Evolutionary conservation across 2,329 filamentous ascomycete genomes (phyloP).

Genomic region (Coleophoma cylindrospora): DNA sequence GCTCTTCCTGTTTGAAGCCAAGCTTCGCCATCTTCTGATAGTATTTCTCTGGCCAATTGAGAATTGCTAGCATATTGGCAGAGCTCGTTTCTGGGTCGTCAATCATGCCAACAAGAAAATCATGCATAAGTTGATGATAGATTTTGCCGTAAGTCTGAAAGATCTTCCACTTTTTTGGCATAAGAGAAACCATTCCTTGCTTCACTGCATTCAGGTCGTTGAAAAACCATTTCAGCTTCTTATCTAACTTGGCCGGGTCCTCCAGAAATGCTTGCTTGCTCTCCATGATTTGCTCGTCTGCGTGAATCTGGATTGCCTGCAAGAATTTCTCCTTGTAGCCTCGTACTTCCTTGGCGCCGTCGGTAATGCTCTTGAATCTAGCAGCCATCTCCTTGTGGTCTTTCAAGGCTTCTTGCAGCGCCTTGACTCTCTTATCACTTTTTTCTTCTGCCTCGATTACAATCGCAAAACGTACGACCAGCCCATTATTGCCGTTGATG

Average conservation of each 20-base stretch:
- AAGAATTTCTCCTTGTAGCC: constrained; percentile 98
- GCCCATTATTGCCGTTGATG: constrained; percentile 77
- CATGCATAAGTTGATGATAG: constrained; percentile 93
- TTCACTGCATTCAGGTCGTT: constrained; percentile 95
- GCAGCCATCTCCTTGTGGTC: constrained; percentile 94
- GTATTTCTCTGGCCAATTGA: constrained; percentile 94
- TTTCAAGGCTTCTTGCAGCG: constrained; percentile 88
- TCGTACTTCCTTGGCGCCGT: constrained; percentile 84
- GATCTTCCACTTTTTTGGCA: constrained; percentile 97
- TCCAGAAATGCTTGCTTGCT: constrained; percentile 69
- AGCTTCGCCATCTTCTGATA: constrained; percentile 94
- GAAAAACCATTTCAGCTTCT: constrained; percentile 92
- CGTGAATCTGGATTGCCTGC: constrained; percentile 59
- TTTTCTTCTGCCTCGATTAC: constrained; percentile 95
- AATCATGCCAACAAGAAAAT: constrained; percentile 78
- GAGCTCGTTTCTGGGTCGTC: constrained; percentile 82
- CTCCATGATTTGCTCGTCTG: constrained; percentile 54
- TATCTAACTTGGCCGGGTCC: constrained; percentile 78
- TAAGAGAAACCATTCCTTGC: constrained; percentile 82
- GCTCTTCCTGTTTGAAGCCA: constrained; percentile 70
- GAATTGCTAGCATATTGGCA: constrained; percentile 82
- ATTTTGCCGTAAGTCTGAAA: constrained; percentile 84
- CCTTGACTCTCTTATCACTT: constrained; percentile 86
- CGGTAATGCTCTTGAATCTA: constrained; percentile 91
- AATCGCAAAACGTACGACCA: constrained; percentile 87